Evolutionary conservation across 306 rosid genomes (phyloP).

Genomic region (Dalbergia cochinchinensis): DNA sequence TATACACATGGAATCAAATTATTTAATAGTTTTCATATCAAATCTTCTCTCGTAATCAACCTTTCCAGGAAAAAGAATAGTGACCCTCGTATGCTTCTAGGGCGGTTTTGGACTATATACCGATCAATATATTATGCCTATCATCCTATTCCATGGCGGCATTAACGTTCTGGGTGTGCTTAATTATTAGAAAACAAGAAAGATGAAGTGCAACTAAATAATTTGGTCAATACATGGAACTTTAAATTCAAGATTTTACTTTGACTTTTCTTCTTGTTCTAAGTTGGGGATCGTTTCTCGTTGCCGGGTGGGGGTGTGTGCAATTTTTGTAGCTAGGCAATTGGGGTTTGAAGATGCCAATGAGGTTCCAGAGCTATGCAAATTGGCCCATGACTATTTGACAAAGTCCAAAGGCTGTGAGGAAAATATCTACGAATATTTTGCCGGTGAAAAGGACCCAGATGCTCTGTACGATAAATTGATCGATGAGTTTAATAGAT

Average conservation of each 20-base stretch:
- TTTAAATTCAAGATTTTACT: not conserved
- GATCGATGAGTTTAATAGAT: constrained; percentile 72
- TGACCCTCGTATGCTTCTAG: too few relatives aligned
- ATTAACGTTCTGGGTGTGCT: too few relatives aligned
- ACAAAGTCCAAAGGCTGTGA: constrained; percentile 64
- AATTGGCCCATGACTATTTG: constrained; percentile 65
- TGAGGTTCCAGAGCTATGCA: constrained; percentile 67
- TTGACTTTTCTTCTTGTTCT: not conserved
- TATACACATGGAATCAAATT: too few relatives aligned
- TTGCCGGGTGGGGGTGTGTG: not conserved
- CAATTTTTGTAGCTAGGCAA: constrained; percentile 71
- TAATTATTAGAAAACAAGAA: not conserved
- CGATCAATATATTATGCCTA: too few relatives aligned
- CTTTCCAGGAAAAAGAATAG: too few relatives aligned
- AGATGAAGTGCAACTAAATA: not conserved
- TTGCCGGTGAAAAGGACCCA: constrained; percentile 53
- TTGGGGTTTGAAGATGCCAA: constrained; percentile 66
- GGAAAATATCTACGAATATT: constrained; percentile 59
- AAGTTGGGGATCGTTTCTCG: too few relatives aligned
- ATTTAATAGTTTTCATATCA: too few relatives aligned
- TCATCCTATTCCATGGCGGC: too few relatives aligned
- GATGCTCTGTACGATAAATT: constrained; percentile 57
- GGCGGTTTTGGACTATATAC: too few relatives aligned
- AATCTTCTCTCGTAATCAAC: too few relatives aligned
- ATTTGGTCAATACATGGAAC: not conserved